Evolutionary conservation across 495 filamentous ascomycete genomes (phyloP).

Genomic region (Penicillium herquei): DNA sequence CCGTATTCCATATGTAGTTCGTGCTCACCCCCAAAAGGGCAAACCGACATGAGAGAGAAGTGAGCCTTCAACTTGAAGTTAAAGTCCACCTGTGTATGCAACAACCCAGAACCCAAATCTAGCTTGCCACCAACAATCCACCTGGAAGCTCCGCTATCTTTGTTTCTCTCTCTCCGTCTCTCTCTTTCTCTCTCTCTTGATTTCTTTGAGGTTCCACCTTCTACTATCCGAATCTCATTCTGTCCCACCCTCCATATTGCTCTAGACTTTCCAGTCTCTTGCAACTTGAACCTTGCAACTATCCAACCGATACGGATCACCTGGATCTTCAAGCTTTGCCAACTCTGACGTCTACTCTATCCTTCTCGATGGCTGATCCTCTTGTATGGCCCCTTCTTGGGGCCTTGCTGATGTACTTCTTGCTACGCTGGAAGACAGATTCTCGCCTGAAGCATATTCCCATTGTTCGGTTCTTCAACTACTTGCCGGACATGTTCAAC

Average conservation of each 20-base stretch:
- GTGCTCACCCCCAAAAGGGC: too few species aligned
- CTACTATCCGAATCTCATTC: slow-evolving; percentile 18
- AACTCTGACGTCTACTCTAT: not conserved
- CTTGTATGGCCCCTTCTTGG: slow-evolving; percentile 14
- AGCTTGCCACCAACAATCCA: not conserved
- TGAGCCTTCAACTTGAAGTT: too few species aligned
- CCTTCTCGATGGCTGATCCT: not conserved
- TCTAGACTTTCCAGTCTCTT: not conserved
- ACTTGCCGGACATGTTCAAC: slow-evolving; percentile 28
- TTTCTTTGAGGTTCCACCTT: not conserved
- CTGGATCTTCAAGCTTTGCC: not conserved
- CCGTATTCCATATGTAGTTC: too few species aligned
- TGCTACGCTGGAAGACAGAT: slow-evolving; percentile 7
- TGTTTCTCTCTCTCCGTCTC: not conserved
- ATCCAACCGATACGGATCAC: not conserved
- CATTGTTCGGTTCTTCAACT: slow-evolving; percentile 21
- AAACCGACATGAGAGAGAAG: too few species aligned
- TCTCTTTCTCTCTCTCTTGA: not conserved
- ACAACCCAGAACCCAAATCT: not conserved
- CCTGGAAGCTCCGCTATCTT: not conserved
- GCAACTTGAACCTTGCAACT: not conserved
- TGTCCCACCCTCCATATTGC: slow-evolving; percentile 16
- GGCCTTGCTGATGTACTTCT: slow-evolving; percentile 8
- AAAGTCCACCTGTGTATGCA: too few species aligned
- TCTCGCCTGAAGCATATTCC: slow-evolving; percentile 22